Conservation (phyloP, 768 basidiomycete species). For the Boletus sp. region DNA sequence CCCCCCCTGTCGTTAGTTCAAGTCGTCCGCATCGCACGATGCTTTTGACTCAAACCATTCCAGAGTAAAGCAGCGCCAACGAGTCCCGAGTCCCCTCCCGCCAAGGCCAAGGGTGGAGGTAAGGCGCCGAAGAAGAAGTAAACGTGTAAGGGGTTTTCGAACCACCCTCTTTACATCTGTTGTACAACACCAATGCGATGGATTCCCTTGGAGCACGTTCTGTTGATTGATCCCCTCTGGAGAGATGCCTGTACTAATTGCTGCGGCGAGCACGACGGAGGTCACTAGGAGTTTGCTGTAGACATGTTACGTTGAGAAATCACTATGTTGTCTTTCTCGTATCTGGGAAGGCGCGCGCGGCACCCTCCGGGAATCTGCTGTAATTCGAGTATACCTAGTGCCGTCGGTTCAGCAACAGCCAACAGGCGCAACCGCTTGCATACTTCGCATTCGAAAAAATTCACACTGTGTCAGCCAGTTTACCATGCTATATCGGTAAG, state of each 20-base stretch:
- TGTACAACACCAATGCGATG: constrained; percentile 7
- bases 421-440: background rate
- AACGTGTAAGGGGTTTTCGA: background rate
- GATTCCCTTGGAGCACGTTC: background rate
- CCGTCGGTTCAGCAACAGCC: background rate
- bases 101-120: constrained; percentile 23
- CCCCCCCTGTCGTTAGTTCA: constrained; percentile 18
- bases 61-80: constrained; percentile 21
- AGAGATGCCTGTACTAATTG: constrained; percentile 1
- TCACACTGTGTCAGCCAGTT: too few species aligned
- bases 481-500: too few species aligned
- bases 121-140: constrained; percentile 33
- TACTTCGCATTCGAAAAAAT: background rate
- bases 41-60: background rate
- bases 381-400: too few species aligned
- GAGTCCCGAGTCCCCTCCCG: constrained; percentile 27
- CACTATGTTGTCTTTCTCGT: background rate
- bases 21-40: background rate
- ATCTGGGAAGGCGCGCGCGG: background rate
- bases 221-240: background rate
- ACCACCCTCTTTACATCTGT: background rate
- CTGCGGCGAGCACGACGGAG: background rate
- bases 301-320: background rate
- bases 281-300: constrained; percentile 1
- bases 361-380: background rate